Conservation (phyloP, 2,329 filamentous ascomycete species). For the Pseudogymnoascus sp. region DNA sequence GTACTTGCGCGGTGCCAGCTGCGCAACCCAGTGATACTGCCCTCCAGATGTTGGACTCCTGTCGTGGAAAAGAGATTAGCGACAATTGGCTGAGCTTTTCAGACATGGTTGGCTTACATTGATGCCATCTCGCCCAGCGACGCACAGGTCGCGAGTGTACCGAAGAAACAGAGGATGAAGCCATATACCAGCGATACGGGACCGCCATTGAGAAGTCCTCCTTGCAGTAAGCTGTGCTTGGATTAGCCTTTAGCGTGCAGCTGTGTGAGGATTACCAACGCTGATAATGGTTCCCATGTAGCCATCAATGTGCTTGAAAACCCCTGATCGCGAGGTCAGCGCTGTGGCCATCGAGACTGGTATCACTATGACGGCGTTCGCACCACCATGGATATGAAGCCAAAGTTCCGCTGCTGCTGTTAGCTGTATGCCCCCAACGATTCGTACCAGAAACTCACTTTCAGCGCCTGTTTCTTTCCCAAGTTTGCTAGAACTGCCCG, state of each 20-base stretch:
- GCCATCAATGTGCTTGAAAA: slow-evolving; percentile 43
- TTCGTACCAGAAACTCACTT: slow-evolving; percentile 11
- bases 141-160: slow-evolving; percentile 35
- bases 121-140: slow-evolving; percentile 31
- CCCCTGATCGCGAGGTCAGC: slow-evolving; percentile 21
- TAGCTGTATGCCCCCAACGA: background rate
- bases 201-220: slow-evolving; percentile 35
- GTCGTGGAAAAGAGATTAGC: background rate
- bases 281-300: slow-evolving; percentile 43
- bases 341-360: background rate
- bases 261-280: background rate
- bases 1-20: slow-evolving; percentile 39
- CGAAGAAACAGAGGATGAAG: slow-evolving; percentile 38
- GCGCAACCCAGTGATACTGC: slow-evolving; percentile 51
- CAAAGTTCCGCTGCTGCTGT: slow-evolving; percentile 34
- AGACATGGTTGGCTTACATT: background rate
- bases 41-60: slow-evolving; percentile 34
- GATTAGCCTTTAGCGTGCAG: background rate
- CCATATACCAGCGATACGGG: slow-evolving; percentile 44
- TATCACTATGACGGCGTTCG: background rate
- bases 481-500: slow-evolving; percentile 21
- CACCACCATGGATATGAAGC: slow-evolving; percentile 38
- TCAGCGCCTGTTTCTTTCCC: slow-evolving; percentile 22
- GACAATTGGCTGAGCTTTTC: slow-evolving; percentile 18
- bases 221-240: slow-evolving; percentile 8